phyloP scores from a whole-genome alignment of 495 filamentous ascomycete species.

The Amorphotheca resinae region DNA sequence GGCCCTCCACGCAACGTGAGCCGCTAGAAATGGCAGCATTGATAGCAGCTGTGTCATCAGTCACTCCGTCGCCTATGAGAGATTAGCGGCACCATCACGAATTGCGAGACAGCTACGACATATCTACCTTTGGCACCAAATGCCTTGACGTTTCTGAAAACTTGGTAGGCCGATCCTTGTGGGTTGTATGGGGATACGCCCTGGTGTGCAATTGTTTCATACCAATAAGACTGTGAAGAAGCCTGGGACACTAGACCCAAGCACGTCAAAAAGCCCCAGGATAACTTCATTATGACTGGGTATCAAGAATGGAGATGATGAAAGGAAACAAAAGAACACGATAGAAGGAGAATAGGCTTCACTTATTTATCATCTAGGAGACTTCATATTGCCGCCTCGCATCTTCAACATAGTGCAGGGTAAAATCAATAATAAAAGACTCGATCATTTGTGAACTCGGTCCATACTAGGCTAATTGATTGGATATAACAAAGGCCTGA shows the following conservation, averaged over 20 bases:
- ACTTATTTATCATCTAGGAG: neutral
- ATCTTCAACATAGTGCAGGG: neutral
- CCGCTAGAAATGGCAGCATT: conserved; percentile 49
- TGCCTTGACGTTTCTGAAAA: conserved; percentile 17
- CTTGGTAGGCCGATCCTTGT: conserved; percentile 11
- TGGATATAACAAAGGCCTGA: neutral
- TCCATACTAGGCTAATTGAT: neutral
- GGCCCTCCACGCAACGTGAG: conserved; percentile 34
- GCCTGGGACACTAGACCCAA: neutral
- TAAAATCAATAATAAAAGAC: too few relatives aligned
- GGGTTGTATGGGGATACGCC: conserved; percentile 21
- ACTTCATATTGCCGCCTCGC: neutral
- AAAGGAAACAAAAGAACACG: neutral
- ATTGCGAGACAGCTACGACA: too few relatives aligned
- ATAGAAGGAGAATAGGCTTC: neutral
- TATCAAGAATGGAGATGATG: neutral
- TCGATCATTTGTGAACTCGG: too few relatives aligned
- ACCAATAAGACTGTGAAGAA: conserved; percentile 10
- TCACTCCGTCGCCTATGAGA: conserved; percentile 53
- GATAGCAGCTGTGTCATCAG: conserved; percentile 57
- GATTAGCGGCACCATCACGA: conserved; percentile 44
- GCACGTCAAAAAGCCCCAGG: neutral
- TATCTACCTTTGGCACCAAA: conserved; percentile 16
- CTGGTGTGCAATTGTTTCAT: conserved; percentile 21
- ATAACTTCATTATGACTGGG: conserved; percentile 1